These are phyloP conservation scores for Rasamsonia emersonii DNA, from an alignment of 2,329 filamentous ascomycete genomes.

Conservation along the genomic window DNA sequence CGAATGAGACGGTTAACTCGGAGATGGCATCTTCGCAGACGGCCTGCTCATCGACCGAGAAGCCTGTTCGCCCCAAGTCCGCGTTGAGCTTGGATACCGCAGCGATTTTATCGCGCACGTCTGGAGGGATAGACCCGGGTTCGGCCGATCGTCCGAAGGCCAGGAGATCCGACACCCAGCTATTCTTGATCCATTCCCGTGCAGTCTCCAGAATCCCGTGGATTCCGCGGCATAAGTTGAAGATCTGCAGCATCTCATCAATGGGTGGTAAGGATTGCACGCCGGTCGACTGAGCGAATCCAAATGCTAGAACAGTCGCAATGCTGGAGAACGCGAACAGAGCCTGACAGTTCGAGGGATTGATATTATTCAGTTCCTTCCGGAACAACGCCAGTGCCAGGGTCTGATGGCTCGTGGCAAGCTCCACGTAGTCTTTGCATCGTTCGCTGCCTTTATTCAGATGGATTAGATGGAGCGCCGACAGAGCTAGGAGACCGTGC, in stretches of 20 bases:
- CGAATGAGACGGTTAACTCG: slow-evolving; percentile 14
- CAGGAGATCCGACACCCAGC: slow-evolving; percentile 10
- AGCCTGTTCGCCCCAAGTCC: slow-evolving; percentile 11
- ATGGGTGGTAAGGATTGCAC: slow-evolving; percentile 12
- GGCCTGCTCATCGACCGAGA: slow-evolving; percentile 12
- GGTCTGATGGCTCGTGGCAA: slow-evolving; percentile 21
- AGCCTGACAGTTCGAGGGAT: slow-evolving; percentile 21
- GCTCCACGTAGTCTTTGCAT: slow-evolving; percentile 16
- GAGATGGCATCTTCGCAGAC: slow-evolving; percentile 16
- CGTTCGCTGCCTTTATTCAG: slow-evolving; percentile 16
- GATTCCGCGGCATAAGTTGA: slow-evolving; percentile 21
- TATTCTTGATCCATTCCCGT: slow-evolving; percentile 14
- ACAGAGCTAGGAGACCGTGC: slow-evolving; percentile 19
- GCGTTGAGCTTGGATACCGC: slow-evolving; percentile 7
- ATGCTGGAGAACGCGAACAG: slow-evolving; percentile 24
- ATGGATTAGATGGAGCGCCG: slow-evolving; percentile 17
- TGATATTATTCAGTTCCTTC: slow-evolving; percentile 16
- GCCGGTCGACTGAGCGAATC: slow-evolving; percentile 14
- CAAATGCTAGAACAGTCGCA: slow-evolving; percentile 24
- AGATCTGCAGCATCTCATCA: slow-evolving; percentile 17
- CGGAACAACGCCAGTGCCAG: slow-evolving; percentile 18
- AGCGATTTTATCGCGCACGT: slow-evolving; percentile 11
- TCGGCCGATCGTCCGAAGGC: slow-evolving; percentile 6
- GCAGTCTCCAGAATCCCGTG: slow-evolving; percentile 16
- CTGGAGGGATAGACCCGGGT: slow-evolving; percentile 11